Conservation (phyloP, 2,329 filamentous ascomycete species). For the Zalaria sp. region DNA sequence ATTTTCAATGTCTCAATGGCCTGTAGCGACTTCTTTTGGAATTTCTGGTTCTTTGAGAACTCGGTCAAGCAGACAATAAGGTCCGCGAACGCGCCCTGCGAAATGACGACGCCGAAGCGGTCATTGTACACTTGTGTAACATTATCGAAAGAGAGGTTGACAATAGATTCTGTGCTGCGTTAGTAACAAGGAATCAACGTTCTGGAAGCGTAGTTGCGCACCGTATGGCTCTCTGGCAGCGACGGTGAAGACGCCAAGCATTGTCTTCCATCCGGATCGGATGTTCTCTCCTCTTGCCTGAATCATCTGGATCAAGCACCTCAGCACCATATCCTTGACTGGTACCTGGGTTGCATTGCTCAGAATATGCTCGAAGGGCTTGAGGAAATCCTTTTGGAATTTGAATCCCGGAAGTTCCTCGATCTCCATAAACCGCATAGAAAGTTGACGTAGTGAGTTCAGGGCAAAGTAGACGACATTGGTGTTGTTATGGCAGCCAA, state of each 20-base stretch:
- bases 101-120: conserved; percentile 88
- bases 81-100: conserved; percentile 92
- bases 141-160: conserved; percentile 93
- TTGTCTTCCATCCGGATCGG: conserved; percentile 93
- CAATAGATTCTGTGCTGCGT: conserved; percentile 57
- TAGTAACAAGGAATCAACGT: neutral
- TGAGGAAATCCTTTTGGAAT: conserved; percentile 98
- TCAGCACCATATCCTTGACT: conserved; percentile 93
- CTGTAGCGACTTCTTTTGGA: conserved; percentile 95
- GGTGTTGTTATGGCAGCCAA: conserved; percentile 92
- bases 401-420: conserved; percentile 97
- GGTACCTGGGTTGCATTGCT: conserved; percentile 80
- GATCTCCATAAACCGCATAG: conserved; percentile 98
- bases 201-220: conserved; percentile 20
- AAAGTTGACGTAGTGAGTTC: conserved; percentile 86
- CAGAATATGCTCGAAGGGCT: conserved; percentile 96
- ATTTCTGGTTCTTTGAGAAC: conserved; percentile 96
- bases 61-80: conserved; percentile 92
- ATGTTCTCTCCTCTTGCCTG: conserved; percentile 95
- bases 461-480: conserved; percentile 95
- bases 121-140: conserved; percentile 92
- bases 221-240: conserved; percentile 79
- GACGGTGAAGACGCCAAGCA: conserved; percentile 98
- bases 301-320: conserved; percentile 98
- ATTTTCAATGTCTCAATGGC: conserved; percentile 92